Evolutionary conservation across 2,329 filamentous ascomycete genomes (phyloP).

Genomic region (Penicillium decumbens): DNA sequence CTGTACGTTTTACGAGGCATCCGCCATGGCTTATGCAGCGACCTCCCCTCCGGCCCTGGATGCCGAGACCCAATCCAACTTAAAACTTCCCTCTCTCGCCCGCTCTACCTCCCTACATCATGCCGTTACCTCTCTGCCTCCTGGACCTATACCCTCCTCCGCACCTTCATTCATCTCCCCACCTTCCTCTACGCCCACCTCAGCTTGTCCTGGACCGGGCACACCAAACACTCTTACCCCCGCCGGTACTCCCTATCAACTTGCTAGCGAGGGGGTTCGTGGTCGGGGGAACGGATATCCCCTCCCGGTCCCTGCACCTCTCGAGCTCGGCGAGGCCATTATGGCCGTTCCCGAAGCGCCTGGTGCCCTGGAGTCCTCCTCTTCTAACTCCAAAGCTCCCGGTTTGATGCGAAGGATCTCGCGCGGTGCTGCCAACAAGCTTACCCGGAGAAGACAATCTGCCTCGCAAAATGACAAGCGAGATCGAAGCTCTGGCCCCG

Average conservation of each 20-base stretch:
- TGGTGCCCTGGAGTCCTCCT: constrained; percentile 58
- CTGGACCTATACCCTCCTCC: constrained; percentile 24
- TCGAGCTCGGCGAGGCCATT: constrained; percentile 71
- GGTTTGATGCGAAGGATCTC: constrained; percentile 80
- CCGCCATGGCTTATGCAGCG: constrained; percentile 38
- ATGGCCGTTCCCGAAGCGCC: constrained; percentile 45
- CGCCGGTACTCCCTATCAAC: constrained; percentile 33
- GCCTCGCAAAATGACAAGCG: constrained; percentile 71
- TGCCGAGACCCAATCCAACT: constrained; percentile 34
- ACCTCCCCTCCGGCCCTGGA: constrained; percentile 35
- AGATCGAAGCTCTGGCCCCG: constrained; percentile 83
- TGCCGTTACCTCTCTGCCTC: constrained; percentile 32
- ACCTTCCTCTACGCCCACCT: constrained; percentile 29
- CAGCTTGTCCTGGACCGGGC: constrained; percentile 24
- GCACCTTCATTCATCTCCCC: constrained; percentile 30
- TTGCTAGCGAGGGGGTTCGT: constrained; percentile 32
- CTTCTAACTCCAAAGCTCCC: constrained; percentile 52
- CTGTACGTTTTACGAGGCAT: constrained; percentile 27
- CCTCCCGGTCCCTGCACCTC: constrained; percentile 47
- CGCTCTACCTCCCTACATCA: constrained; percentile 35
- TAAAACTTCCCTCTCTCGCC: constrained; percentile 33
- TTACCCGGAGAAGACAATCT: constrained; percentile 67
- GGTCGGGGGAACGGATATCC: constrained; percentile 26
- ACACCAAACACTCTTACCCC: constrained; percentile 36
- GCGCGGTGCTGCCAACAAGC: constrained; percentile 68